Conservation (phyloP, 2,329 filamentous ascomycete species). For the Colletotrichum sojae region DNA sequence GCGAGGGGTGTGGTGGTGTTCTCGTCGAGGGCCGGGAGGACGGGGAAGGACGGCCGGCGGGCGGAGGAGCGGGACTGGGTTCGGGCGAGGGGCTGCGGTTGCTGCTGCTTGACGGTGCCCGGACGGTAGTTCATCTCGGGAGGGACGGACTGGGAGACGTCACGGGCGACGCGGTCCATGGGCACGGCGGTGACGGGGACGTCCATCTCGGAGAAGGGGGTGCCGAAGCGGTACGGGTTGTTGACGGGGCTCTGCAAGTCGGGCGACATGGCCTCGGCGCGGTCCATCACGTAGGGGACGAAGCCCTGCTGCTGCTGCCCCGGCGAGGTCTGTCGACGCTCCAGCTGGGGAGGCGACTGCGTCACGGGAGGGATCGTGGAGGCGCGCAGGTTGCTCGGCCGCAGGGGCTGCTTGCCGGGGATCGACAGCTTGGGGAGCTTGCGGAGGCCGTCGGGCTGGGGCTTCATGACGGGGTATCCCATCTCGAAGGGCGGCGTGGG, state of each 20-base stretch:
- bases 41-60: constrained; percentile 77
- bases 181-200: constrained; percentile 83
- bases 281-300: constrained; percentile 67
- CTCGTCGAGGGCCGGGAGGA: constrained; percentile 80
- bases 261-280: constrained; percentile 64
- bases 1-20: constrained; percentile 62
- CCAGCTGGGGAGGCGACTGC: constrained; percentile 40
- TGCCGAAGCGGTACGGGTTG: constrained; percentile 82
- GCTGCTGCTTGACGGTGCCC: constrained; percentile 49
- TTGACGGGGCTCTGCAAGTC: constrained; percentile 72
- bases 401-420: constrained; percentile 56
- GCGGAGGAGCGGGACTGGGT: constrained; percentile 69
- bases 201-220: constrained; percentile 92
- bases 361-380: constrained; percentile 48
- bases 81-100: constrained; percentile 54
- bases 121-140: constrained; percentile 89
- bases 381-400: constrained; percentile 47
- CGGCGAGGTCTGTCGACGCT: constrained; percentile 41
- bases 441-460: constrained; percentile 69
- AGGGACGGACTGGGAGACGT: constrained; percentile 90
- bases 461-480: constrained; percentile 59
- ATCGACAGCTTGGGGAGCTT: constrained; percentile 75
- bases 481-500: constrained; percentile 80
- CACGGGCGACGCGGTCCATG: constrained; percentile 80
- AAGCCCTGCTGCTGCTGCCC: constrained; percentile 51